Conservation (phyloP, 2,329 filamentous ascomycete genomes). For the Geoglossum cookeanum region DNA sequence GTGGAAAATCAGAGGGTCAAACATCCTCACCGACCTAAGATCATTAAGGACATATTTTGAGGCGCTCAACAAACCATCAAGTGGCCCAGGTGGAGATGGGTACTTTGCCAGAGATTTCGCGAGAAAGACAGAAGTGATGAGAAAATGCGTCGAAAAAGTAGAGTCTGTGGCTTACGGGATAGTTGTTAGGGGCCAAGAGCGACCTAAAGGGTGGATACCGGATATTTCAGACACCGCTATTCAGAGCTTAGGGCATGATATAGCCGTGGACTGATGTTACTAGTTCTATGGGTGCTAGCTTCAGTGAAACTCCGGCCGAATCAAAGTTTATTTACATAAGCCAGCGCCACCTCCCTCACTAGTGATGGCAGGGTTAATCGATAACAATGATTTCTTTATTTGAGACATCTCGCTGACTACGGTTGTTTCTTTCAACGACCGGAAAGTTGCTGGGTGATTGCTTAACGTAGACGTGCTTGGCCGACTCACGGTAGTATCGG, state of each 20-base stretch:
- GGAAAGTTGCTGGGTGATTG: not conserved
- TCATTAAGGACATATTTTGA: conserved; percentile 60
- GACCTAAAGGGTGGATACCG: conserved; percentile 82
- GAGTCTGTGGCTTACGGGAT: conserved; percentile 80
- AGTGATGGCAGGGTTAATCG: not conserved
- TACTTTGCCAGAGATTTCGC: conserved; percentile 43
- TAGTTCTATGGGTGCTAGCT: not conserved
- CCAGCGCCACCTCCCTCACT: too few species aligned
- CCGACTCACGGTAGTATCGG: not conserved
- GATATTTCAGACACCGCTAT: conserved; percentile 26
- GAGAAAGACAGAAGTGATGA: conserved; percentile 75
- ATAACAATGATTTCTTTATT: not conserved
- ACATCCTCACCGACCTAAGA: conserved; percentile 67
- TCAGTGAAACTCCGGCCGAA: not conserved
- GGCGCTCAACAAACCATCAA: conserved; percentile 38
- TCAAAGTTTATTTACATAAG: not conserved
- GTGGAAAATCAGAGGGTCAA: conserved; percentile 27
- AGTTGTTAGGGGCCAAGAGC: conserved; percentile 67
- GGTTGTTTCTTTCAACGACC: not conserved
- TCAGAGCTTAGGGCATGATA: not conserved
- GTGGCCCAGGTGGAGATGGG: too few species aligned
- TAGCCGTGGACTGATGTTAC: not conserved
- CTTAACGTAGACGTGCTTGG: not conserved
- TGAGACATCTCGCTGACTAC: not conserved
- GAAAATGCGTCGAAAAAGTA: conserved; percentile 79